Evolutionary conservation across 202 grass and related monocot species (phyloP).

Genomic region (Dendrocalamus latiflorus): DNA sequence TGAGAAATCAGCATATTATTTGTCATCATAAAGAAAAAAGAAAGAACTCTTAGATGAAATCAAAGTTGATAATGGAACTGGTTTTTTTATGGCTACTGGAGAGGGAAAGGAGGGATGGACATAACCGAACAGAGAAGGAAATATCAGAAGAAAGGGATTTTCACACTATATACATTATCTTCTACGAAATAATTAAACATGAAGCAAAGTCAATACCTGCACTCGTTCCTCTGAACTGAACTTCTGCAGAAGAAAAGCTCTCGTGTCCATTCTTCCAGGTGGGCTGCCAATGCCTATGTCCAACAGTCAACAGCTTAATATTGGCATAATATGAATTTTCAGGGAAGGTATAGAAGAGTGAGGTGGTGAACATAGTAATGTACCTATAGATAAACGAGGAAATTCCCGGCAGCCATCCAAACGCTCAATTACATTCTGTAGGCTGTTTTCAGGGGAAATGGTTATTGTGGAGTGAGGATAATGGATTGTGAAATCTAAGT

Average conservation of each 20-base stretch:
- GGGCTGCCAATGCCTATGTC: slow-evolving; percentile 90
- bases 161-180: not conserved
- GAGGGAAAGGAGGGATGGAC: not conserved
- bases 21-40: not conserved
- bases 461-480: slow-evolving; percentile 14
- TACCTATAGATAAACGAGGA: slow-evolving; percentile 92
- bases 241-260: slow-evolving; percentile 88
- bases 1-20: not conserved
- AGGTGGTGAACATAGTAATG: slow-evolving; percentile 23
- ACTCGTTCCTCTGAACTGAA: slow-evolving; percentile 73
- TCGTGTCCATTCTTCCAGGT: slow-evolving; percentile 79
- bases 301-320: slow-evolving; percentile 23
- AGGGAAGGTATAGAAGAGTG: slow-evolving; percentile 20
- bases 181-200: slow-evolving; percentile 7
- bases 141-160: not conserved
- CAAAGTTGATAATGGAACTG: not conserved
- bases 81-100: not conserved
- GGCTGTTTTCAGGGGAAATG: slow-evolving; percentile 40
- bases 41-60: not conserved
- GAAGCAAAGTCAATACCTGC: slow-evolving; percentile 57
- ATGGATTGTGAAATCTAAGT: slow-evolving; percentile 3
- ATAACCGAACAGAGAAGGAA: not conserved
- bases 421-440: slow-evolving; percentile 81
- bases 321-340: not conserved
- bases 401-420: slow-evolving; percentile 64